Base-by-base conservation (phyloP, 306 rosid species). In the Canavalia gladiata region DNA sequence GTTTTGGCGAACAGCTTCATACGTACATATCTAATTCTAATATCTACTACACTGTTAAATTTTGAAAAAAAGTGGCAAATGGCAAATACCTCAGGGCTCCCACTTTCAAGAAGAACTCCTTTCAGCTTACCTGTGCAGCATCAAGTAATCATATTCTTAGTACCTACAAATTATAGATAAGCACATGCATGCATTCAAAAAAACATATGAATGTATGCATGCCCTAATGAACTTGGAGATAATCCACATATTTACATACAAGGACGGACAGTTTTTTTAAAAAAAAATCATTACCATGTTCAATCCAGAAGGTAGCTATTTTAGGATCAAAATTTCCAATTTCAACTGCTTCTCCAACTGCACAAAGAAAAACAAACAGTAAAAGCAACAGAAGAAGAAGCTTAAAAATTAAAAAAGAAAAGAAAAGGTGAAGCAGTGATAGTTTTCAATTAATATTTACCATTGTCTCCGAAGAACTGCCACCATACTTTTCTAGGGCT, bases 281-380 rank as follows among this genome's bases (percentile, higher is more conserved):
- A 39, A 57, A 72, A 43, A 67, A 63, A 8, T 9, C 12, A 45
- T 81, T 91, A 95, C 98, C 97, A 57, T 91, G 91, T 80, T 93
- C 95, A 74, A 95, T 90, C 98, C 99, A 93, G 88, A 95, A 95
- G 68, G 97, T 90, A 18, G 94, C 97, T 75, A 95, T 87, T 88
- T 95, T 95, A 63, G 97, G 98, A 89, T 93, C 97, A 68, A 95
- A 95, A 76, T 89, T 90, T 72, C 97, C 99, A 75, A 95, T 76
- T 93, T 95, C 97, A 81, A 95, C 83, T 0, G 97, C 85, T 90
- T 95, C 96, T 59, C 97, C 99, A 83, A 91, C 99, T 95, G 96
- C 74, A 50, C 66, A 82, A 80, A 69, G 60, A 83, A 76, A 75
- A 45, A 37, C 46, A 49, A 55, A 46, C 4, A 72, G 68, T 83